These are phyloP conservation scores for Starmerella khaoyaiensis DNA, from an alignment of 805 yeast genomes.

Conservation along the genomic window DNA sequence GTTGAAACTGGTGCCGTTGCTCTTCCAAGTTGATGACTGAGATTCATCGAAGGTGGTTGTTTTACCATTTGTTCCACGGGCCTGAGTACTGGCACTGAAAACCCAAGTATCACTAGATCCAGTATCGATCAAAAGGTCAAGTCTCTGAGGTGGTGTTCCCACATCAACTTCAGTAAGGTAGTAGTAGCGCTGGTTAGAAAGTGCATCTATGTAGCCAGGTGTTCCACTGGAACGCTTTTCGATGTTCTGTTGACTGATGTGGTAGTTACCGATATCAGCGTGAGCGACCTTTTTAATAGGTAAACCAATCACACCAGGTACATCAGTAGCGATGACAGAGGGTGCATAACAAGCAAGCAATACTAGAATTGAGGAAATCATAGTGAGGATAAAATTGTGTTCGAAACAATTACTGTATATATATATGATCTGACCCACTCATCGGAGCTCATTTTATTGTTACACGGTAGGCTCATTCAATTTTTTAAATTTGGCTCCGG, in stretches of 20 bases:
- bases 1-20: constrained; percentile 21
- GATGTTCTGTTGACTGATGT: constrained; percentile 6
- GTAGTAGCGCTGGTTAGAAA: constrained; percentile 27
- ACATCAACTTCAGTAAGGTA: constrained; percentile 30
- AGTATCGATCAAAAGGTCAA: constrained; percentile 53
- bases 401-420: no score
- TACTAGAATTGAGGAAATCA: constrained; percentile 7
- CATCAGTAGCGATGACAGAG: constrained; percentile 2
- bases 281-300: constrained; percentile 12
- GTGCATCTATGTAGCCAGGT: constrained; percentile 14
- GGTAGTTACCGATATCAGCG: constrained; percentile 11
- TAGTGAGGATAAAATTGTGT: no score
- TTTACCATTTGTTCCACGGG: constrained; percentile 6
- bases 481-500: no score
- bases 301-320: constrained; percentile 12
- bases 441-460: no score
- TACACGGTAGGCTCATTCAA: no score
- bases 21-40: constrained; percentile 22
- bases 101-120: constrained; percentile 71
- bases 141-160: constrained; percentile 47
- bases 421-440: no score
- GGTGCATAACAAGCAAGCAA: constrained; percentile 7
- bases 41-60: constrained; percentile 24
- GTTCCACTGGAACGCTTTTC: constrained; percentile 3
- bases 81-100: constrained; percentile 28